A percentile compares a stretch with the other conserved stretches of the same genome.
These are phyloP conservation scores for Pascua sp. DNA, from an alignment of 1,284 basidiomycete species.

Conservation along the genomic window DNA sequence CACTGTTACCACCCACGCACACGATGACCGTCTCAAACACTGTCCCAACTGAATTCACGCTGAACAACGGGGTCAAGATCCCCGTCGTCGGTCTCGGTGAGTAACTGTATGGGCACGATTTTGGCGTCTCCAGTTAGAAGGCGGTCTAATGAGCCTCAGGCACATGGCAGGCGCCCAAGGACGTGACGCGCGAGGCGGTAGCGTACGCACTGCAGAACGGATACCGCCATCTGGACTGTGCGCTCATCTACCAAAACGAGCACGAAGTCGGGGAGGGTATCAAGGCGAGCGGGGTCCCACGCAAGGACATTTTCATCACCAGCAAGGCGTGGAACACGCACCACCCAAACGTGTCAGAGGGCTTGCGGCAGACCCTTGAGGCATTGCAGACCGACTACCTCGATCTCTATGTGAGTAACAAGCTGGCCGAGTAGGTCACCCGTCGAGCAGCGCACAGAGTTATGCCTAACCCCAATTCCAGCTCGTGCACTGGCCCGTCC, in stretches of 20 bases:
- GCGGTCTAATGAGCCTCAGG: background rate
- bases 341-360: constrained; percentile 58
- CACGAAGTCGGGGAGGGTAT: constrained; percentile 66
- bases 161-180: constrained; percentile 3
- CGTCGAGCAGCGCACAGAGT: constrained; percentile 30
- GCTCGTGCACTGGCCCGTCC: constrained; percentile 78
- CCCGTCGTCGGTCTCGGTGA: constrained; percentile 66
- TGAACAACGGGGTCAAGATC: constrained; percentile 64
- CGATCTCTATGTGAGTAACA: constrained; percentile 55
- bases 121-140: background rate
- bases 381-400: constrained; percentile 74
- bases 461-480: constrained; percentile 28
- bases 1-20: background rate
- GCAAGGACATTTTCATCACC: constrained; percentile 79
- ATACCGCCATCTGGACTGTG: constrained; percentile 69
- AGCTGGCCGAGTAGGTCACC: constrained; percentile 33
- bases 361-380: constrained; percentile 66
- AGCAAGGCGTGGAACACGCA: constrained; percentile 55
- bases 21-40: background rate
- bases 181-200: constrained; percentile 16
- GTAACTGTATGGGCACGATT: background rate
- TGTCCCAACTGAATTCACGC: constrained; percentile 55
- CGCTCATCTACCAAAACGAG: constrained; percentile 69
- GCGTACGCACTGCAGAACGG: constrained; percentile 37
- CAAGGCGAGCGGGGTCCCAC: constrained; percentile 69